Conservation (phyloP, 2,329 filamentous ascomycete genomes). For the Arthrobotrys conoides region DNA sequence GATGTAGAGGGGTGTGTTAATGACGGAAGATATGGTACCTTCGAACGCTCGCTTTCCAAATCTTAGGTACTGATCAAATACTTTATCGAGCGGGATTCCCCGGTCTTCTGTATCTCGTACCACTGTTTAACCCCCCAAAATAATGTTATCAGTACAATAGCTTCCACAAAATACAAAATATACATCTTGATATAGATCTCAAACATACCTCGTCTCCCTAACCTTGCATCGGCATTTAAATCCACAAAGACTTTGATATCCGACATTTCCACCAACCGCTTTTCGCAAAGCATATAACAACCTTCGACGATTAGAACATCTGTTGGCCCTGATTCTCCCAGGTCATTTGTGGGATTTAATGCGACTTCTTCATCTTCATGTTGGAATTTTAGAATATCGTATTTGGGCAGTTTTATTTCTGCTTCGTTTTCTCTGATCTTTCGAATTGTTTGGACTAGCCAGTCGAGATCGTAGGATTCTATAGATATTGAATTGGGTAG, state of each 20-base stretch:
- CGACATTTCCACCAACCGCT: conserved; percentile 61
- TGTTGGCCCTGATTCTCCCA: conserved; percentile 33
- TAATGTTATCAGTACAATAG: background rate
- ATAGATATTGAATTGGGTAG: background rate
- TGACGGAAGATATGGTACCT: conserved; percentile 41
- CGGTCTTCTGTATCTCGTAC: conserved; percentile 61
- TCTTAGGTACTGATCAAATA: conserved; percentile 63
- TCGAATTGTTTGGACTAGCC: conserved; percentile 58
- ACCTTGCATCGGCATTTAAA: conserved; percentile 62
- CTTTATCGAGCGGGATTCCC: conserved; percentile 61
- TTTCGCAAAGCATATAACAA: conserved; percentile 62
- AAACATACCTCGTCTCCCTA: conserved; percentile 46
- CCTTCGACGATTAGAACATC: conserved; percentile 63
- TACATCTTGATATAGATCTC: background rate
- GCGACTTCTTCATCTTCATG: conserved; percentile 9
- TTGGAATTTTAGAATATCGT: conserved; percentile 50
- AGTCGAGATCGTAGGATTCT: conserved; percentile 62
- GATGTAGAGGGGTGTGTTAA: conserved; percentile 29
- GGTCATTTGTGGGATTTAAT: conserved; percentile 36
- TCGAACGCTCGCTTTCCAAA: conserved; percentile 63
- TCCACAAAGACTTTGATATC: conserved; percentile 63
- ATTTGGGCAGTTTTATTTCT: conserved; percentile 51
- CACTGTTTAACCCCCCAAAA: conserved; percentile 41
- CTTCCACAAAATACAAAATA: background rate
- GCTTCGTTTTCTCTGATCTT: conserved; percentile 50